Base-by-base conservation (phyloP, 2,329 filamentous ascomycete genomes). In the Pseudohalonectria lignicola region DNA sequence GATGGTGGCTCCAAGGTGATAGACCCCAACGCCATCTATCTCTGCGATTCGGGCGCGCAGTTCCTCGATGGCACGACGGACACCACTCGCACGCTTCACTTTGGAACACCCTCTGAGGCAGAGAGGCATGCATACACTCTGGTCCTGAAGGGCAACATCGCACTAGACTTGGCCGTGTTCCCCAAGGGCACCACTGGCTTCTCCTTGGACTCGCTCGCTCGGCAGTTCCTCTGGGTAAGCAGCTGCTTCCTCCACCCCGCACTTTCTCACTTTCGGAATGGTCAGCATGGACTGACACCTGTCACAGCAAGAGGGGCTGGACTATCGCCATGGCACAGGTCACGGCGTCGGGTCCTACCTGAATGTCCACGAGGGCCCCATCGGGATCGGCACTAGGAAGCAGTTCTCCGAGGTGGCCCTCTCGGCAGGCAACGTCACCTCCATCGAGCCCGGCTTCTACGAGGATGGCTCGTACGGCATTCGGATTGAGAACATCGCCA, bases 31-130 rank as follows among this genome's bases (percentile, higher is more conserved):
- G 79, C 80, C 12, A 77, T 98, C 41, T 98, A 98, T 53, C 76
- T 98, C 3, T 98, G 92, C 56, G 92, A 98, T 59, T 96, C 92
- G 17, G 92, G 92, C 17, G 92, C 85, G n/a, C 92, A 98, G 58
- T 98, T 90, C 52, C 69, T 83, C 3, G 92, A 98, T 56, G 92
- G 92, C 40, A 98, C 92, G 1, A 98, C 92, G 0, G 92, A 98
- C 53, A 94, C 86, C 1, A 98, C 92, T 5, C 74, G 92, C 31
- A 98, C 92, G 1, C 66, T 94, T 29, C 92, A 98, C 53, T 96
- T 96, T 55, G 86, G 86, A 34, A 72, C 78, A 19, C 92, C 92
- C 1, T 85, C 82, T 0, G 76, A 79, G 4, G 82, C 83, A 53
- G 88, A 98, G 61, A 84, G 75, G 52, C 86, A 86, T 54, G 80